A percentile compares a stretch with the other conserved stretches of the same genome.
These are phyloP conservation scores for Oemleria cerasiformis DNA, from an alignment of 306 rosid genomes.

Conservation along the genomic window DNA sequence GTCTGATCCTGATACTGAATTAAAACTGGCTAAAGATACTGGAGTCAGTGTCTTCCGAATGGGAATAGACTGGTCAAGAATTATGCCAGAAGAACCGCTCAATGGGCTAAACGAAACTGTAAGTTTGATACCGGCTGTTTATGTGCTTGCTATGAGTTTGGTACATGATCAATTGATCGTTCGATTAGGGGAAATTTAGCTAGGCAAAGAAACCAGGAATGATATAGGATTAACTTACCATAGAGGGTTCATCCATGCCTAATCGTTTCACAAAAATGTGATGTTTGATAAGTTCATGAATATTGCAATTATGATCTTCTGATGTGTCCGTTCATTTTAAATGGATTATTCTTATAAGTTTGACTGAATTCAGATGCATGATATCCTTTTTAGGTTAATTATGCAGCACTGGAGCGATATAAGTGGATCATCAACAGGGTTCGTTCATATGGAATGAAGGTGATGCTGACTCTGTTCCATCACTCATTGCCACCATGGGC, in stretches of 20 bases:
- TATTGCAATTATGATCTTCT: not conserved
- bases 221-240: not conserved
- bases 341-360: not conserved
- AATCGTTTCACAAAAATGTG: not conserved
- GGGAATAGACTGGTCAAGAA: slow-evolving; percentile 96
- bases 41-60: slow-evolving; percentile 81
- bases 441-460: slow-evolving; percentile 89
- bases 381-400: slow-evolving; percentile 59
- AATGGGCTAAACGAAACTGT: slow-evolving; percentile 61
- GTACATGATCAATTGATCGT: not conserved
- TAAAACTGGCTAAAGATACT: slow-evolving; percentile 79
- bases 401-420: slow-evolving; percentile 92
- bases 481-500: slow-evolving; percentile 98
- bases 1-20: slow-evolving; percentile 96
- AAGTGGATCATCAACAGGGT: slow-evolving; percentile 87
- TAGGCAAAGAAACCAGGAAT: not conserved
- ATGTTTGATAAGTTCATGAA: not conserved
- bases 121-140: slow-evolving; percentile 39
- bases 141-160: slow-evolving; percentile 16
- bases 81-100: slow-evolving; percentile 82
- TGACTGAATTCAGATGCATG: slow-evolving; percentile 22
- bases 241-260: not conserved
- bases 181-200: slow-evolving; percentile 9
- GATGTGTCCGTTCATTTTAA: not conserved
- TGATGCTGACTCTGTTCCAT: slow-evolving; percentile 95